These are phyloP conservation scores for Eucalyptus cloeziana DNA, from an alignment of 345 rosid genomes.

Conservation along the genomic window DNA sequence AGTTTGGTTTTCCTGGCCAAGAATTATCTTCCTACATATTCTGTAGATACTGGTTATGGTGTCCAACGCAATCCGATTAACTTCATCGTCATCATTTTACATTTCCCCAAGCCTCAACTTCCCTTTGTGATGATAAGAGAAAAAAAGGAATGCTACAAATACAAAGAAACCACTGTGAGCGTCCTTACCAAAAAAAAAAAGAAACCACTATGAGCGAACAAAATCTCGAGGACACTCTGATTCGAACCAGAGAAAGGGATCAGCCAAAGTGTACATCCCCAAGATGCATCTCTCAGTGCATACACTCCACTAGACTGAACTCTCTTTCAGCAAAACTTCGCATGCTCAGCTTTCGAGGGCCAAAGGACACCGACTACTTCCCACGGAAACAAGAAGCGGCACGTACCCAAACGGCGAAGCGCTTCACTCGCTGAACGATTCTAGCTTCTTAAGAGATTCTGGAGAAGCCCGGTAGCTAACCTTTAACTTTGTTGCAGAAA, in stretches of 20 bases:
- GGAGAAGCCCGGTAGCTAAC: conserved; percentile 7
- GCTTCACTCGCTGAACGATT: not conserved
- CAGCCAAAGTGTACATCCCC: not conserved
- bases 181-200: no score
- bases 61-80: not conserved
- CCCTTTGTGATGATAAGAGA: not conserved
- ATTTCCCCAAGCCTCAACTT: not conserved
- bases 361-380: not conserved
- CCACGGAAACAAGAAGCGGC: not conserved
- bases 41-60: not conserved
- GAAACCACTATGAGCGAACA: not conserved
- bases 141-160: not conserved
- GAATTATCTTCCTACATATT: not conserved
- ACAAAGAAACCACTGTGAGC: not conserved
- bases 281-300: not conserved
- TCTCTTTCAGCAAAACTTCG: not conserved
- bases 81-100: not conserved
- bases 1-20: not conserved
- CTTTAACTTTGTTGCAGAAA: conserved; percentile 94
- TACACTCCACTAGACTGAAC: not conserved
- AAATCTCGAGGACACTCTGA: not conserved
- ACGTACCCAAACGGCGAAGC: not conserved
- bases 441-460: not conserved
- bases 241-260: not conserved
- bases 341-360: not conserved